phyloP scores from a whole-genome alignment of 164 flowering plant genomes.

The Santalum album region DNA sequence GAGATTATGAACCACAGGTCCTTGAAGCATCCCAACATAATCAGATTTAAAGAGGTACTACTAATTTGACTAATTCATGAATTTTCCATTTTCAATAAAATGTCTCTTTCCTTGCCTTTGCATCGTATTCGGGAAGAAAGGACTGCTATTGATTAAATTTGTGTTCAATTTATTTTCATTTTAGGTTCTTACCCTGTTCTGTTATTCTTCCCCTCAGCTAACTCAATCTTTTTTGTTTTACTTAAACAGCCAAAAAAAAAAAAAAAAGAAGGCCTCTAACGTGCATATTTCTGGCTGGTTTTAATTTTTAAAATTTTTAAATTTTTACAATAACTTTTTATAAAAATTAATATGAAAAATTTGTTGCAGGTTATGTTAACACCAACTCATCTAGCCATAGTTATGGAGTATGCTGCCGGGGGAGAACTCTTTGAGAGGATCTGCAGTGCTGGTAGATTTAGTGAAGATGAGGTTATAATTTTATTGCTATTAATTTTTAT shows the following conservation, averaged over 20 bases:
- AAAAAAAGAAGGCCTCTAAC: no score
- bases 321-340: neutral
- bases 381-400: slow-evolving; percentile 76
- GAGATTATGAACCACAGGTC: slow-evolving; percentile 81
- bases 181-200: no score
- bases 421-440: slow-evolving; percentile 83
- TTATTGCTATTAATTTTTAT: no score
- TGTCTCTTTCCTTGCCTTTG: neutral
- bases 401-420: slow-evolving; percentile 88
- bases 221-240: no score
- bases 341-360: no score
- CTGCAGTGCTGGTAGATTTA: slow-evolving; percentile 74
- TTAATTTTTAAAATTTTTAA: neutral
- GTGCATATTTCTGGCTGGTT: neutral
- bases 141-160: no score
- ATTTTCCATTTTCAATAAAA: no score
- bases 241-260: no score
- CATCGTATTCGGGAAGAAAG: no score
- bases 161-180: no score
- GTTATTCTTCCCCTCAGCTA: no score
- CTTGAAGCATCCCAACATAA: slow-evolving; percentile 66
- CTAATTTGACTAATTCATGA: neutral
- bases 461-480: slow-evolving; percentile 76
- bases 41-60: slow-evolving; percentile 66
- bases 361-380: slow-evolving; percentile 57